Evolutionary conservation across 140 eudicot species (phyloP), one percentile per base, ranked within the genome.

Genomic region (Ambrosia hybrid): DNA sequence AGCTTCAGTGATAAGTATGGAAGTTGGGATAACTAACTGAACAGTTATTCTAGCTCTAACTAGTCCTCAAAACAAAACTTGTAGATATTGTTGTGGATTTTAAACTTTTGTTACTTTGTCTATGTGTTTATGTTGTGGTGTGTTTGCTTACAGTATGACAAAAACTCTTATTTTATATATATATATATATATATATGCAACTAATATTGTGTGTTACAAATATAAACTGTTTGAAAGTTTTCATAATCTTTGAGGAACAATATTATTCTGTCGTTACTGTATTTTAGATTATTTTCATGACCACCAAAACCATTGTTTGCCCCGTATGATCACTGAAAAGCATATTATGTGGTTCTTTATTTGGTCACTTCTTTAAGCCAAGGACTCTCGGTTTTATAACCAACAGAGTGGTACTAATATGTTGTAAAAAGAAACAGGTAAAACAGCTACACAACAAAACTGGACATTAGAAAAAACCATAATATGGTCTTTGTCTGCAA

Each of bases 11-110:
- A 76, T 7, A 57, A 30, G 55, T 66, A 73, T 59, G 87, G 92
- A 61, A 70, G 12, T 4, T 84, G 87, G 87, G 82, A 81, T 36
- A 82, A 52, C n/a, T 73, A 76, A 67, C 12, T 48, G 21, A 21
- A 26, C 49, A 57, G 77, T 64, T 45, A 75, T 48, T 72, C 71
- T n/a, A 61, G 52, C 3, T 70, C 59, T 43, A 61, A 12, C 15
- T 38, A 43, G 48, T 59, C 67, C 13, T 8, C 45, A 62, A 63
- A 57, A 38, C 41, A 60, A 64, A 51, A 37, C 9, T 39, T 13
- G 65, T 69, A 51, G 3, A 39, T 68, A 10, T 59, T 69, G 65
- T 39, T 76, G 71, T 69, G 76, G 65, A 51, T 38, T 48, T 58
- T 14, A 59, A 61, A 21, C 45, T 34, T 70, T 15, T 52, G 38